Percentiles rank a stretch among this genome's conserved stretches.
These are phyloP conservation scores for Syncephalastrum sp. DNA, from an alignment of 371 early-diverging fungal species.

Conservation along the genomic window DNA sequence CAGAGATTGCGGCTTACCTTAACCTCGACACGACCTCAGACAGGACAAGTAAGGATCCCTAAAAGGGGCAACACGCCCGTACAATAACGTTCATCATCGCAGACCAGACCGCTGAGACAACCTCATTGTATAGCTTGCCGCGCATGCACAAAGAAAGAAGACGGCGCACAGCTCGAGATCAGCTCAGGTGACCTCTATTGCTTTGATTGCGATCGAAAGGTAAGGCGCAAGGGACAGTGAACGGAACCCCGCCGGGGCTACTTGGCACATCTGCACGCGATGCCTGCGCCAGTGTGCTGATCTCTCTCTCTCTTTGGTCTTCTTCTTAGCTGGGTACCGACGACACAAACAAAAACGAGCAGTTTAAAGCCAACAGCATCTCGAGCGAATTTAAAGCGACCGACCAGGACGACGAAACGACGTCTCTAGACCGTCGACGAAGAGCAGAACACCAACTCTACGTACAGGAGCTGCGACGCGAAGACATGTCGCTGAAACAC, in stretches of 20 bases:
- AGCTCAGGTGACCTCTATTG: slow-evolving; percentile 24
- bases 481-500: slow-evolving; percentile 41
- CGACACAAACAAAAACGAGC: slow-evolving; percentile 13
- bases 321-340: slow-evolving; percentile 19
- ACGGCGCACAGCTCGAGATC: slow-evolving; percentile 26
- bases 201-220: slow-evolving; percentile 28
- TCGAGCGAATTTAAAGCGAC: too few species aligned
- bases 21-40: neutral
- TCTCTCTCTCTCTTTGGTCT: neutral
- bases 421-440: slow-evolving; percentile 37
- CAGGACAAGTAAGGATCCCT: neutral
- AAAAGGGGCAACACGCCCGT: too few species aligned
- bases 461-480: slow-evolving; percentile 43
- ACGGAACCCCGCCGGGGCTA: neutral
- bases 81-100: too few species aligned
- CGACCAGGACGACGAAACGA: too few species aligned
- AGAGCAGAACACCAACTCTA: slow-evolving; percentile 41
- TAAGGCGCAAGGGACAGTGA: slow-evolving; percentile 1
- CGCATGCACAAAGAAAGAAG: neutral
- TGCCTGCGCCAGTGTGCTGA: neutral
- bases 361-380: slow-evolving; percentile 12
- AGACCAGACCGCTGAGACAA: too few species aligned
- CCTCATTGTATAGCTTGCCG: slow-evolving; percentile 4
- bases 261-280: too few species aligned
- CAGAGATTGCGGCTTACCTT: slow-evolving; percentile 21